A percentile compares a stretch with the other conserved stretches of the same genome.
These are phyloP conservation scores for Cytospora leucostoma DNA, from an alignment of 2,329 filamentous ascomycete species.

Conservation along the genomic window DNA sequence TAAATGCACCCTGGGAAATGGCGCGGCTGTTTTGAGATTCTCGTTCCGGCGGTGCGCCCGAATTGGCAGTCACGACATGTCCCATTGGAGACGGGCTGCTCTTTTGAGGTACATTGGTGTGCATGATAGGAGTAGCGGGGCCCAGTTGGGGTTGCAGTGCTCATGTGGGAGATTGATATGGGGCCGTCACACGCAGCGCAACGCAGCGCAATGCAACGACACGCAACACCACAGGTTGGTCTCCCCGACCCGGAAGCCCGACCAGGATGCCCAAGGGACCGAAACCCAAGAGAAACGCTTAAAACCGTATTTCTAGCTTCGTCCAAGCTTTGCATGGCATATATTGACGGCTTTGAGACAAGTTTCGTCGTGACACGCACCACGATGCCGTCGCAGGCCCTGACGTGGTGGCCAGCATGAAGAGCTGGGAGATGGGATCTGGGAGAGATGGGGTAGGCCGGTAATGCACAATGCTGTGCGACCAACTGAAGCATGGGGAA, in stretches of 20 bases:
- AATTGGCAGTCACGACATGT: constrained; percentile 1
- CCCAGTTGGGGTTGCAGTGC: background rate
- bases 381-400: background rate
- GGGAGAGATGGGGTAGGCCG: background rate
- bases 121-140: constrained; percentile 10
- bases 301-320: constrained; percentile 15
- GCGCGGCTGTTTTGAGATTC: constrained; percentile 3
- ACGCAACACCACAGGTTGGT: constrained; percentile 5
- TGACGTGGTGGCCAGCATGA: background rate
- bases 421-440: background rate
- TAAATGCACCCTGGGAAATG: constrained; percentile 5
- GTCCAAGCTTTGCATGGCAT: background rate
- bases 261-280: background rate
- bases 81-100: background rate
- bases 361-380: background rate
- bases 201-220: background rate
- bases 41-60: constrained; percentile 1
- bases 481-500: background rate
- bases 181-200: constrained; percentile 18
- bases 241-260: background rate
- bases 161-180: constrained; percentile 25
- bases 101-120: background rate
- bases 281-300: constrained; percentile 11
- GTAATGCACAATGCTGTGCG: background rate
- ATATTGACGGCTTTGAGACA: background rate